phyloP scores from a whole-genome alignment of 2,329 filamentous ascomycete species.

The Curvularia sp. region DNA sequence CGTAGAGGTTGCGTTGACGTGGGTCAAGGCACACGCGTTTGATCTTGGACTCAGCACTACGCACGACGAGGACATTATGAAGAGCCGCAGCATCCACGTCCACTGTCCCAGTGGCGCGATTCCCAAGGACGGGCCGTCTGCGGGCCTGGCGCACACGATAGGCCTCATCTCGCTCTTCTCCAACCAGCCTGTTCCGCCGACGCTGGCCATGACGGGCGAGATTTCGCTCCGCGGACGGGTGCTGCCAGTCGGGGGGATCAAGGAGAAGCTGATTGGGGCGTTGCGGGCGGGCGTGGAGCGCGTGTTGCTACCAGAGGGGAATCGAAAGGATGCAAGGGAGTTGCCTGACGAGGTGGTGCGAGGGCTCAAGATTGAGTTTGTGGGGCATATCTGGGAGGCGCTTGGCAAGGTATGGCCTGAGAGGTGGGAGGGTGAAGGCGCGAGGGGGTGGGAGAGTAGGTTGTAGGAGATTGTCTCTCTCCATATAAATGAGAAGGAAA shows the following conservation, averaged over 20 bases:
- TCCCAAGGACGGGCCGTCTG: slow-evolving; percentile 85
- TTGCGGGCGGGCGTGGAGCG: slow-evolving; percentile 93
- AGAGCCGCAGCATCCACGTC: slow-evolving; percentile 90
- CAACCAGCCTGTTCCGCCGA: slow-evolving; percentile 83
- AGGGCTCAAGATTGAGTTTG: slow-evolving; percentile 86
- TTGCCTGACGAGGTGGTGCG: slow-evolving; percentile 87
- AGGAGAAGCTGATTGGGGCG: slow-evolving; percentile 97
- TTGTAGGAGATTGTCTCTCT: slow-evolving; percentile 69
- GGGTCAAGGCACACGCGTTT: slow-evolving; percentile 96
- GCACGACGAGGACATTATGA: slow-evolving; percentile 91
- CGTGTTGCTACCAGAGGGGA: slow-evolving; percentile 84
- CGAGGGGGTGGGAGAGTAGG: slow-evolving; percentile 73
- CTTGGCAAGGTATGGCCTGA: slow-evolving; percentile 92
- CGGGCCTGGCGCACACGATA: slow-evolving; percentile 92
- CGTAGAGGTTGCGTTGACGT: slow-evolving; percentile 93
- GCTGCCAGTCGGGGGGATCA: slow-evolving; percentile 94
- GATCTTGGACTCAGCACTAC: slow-evolving; percentile 84
- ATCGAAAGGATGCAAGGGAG: slow-evolving; percentile 91
- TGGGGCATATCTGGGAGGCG: slow-evolving; percentile 95
- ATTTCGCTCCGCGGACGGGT: slow-evolving; percentile 85
- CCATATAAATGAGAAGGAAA: not conserved
- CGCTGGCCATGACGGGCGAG: slow-evolving; percentile 91
- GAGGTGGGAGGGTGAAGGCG: slow-evolving; percentile 74
- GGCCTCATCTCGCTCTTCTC: slow-evolving; percentile 91
- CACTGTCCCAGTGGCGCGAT: slow-evolving; percentile 95